Evolutionary conservation across 164 flowering plant genomes (phyloP), one percentile per base, ranked within the genome.

Genomic region (Malania oleifera): DNA sequence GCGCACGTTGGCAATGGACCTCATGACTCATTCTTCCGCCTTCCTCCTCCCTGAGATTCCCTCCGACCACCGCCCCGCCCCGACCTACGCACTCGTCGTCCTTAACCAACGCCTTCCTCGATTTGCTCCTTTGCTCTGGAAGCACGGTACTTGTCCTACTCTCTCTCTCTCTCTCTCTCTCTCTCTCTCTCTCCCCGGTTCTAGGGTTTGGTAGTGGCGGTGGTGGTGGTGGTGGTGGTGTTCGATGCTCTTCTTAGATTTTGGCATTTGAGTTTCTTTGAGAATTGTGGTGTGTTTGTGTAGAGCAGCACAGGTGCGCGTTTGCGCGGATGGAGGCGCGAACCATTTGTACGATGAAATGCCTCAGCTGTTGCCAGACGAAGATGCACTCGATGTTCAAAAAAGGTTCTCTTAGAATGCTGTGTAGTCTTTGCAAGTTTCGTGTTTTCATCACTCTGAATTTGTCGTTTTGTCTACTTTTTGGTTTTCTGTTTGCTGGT

Each of bases 261-360:
- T 9, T 48, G 11, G 11, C 25, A 5, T 25, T 20, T 31, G 35
- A 31, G 4, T 17, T 14, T 20, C 17, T 27, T 17, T 52, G 55
- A 15, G 38, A 52, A 52, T 13, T 27, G 56, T 18, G 23, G 14
- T 20, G 59, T 62, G 58, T 72, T 50, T 60, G 27, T 80, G 75
- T 81, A 74, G 89, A 74, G 71, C 96, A 88, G 99, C 96, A 63
- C 67, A 60, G 28, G 49, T 90, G n/a, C 85, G 83, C 28, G 31
- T 90, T 3, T 93, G 97, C 28, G 97, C 99, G 1, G 97, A 93
- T 70, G 97, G 99, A 44, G 99, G 99, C 27, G 96, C 99, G 0
- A 93, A 93, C 62, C 87, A 93, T 0, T 3, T 91, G 54, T 86
- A 52, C 50, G 95, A 93, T 62, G 99, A 91, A 60, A 60, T 93